Evolutionary conservation across 257 asterid species (phyloP).

Genomic region (Coffea canephora): DNA sequence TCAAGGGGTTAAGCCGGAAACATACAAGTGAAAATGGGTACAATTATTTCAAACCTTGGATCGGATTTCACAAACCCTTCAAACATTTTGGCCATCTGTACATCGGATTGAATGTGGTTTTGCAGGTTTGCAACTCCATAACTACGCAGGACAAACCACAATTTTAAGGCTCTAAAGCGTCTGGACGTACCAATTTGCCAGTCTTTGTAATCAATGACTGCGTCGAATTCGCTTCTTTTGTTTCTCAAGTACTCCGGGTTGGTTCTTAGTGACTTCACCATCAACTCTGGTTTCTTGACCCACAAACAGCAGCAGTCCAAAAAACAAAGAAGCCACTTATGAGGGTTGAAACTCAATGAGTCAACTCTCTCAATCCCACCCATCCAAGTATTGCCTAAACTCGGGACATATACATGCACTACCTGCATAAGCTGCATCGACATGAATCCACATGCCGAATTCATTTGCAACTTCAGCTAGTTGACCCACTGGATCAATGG

Average conservation of each 20-base stretch:
- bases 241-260: slow-evolving; percentile 58
- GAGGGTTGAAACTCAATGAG: slow-evolving; percentile 72
- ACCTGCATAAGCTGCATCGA: slow-evolving; percentile 76
- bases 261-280: slow-evolving; percentile 55
- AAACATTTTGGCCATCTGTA: slow-evolving; percentile 68
- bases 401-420: slow-evolving; percentile 70
- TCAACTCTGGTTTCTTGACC: slow-evolving; percentile 53
- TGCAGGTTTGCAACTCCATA: slow-evolving; percentile 61
- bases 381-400: slow-evolving; percentile 58
- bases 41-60: slow-evolving; percentile 65
- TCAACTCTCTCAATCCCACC: slow-evolving; percentile 63
- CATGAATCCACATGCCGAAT: slow-evolving; percentile 59
- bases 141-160: slow-evolving; percentile 67
- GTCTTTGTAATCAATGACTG: slow-evolving; percentile 65
- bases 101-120: slow-evolving; percentile 52
- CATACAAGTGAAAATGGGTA: slow-evolving; percentile 80
- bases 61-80: slow-evolving; percentile 61
- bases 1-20: slow-evolving; percentile 47
- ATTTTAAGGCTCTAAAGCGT: slow-evolving; percentile 51
- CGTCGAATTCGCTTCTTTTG: slow-evolving; percentile 50
- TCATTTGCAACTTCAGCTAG: slow-evolving; percentile 53
- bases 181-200: slow-evolving; percentile 78
- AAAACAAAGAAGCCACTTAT: slow-evolving; percentile 64
- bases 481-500: slow-evolving; percentile 49
- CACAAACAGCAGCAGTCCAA: slow-evolving; percentile 74